A percentile compares a stretch with the other conserved stretches of the same genome.
Evolutionary conservation across 495 filamentous ascomycete species (phyloP).

Genomic region (Podospora bellae-mahoneyi): DNA sequence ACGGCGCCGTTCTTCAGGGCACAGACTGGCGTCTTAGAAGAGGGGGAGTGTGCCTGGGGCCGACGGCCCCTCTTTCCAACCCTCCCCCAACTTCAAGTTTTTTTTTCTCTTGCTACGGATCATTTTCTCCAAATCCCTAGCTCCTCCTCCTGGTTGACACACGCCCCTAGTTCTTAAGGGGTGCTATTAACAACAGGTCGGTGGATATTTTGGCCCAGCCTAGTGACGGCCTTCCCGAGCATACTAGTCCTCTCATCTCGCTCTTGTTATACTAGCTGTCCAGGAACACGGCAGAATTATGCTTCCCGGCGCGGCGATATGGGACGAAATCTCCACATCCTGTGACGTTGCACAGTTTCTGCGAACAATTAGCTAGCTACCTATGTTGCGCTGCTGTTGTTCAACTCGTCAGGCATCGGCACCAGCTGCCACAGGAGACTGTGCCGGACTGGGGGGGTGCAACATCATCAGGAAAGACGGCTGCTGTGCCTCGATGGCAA

Average conservation of each 20-base stretch:
- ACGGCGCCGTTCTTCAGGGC: conserved; percentile 11
- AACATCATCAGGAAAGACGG: conserved; percentile 34
- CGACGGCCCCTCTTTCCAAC: conserved; percentile 32
- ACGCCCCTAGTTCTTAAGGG: background rate
- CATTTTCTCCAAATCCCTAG: conserved; percentile 15
- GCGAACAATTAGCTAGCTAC: conserved; percentile 22
- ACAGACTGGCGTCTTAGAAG: background rate
- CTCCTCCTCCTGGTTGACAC: background rate
- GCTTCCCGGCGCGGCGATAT: background rate
- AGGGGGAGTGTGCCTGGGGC: conserved; percentile 21
- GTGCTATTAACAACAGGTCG: background rate
- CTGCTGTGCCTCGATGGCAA: conserved; percentile 24
- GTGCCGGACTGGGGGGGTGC: conserved; percentile 18
- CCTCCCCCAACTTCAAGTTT: conserved; percentile 12
- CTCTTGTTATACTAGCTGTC: conserved; percentile 6
- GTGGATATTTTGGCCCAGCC: background rate
- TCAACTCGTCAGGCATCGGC: conserved; percentile 19
- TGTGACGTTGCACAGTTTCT: conserved; percentile 18
- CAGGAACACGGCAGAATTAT: conserved; percentile 7
- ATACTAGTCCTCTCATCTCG: conserved; percentile 21
- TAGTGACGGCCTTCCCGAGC: conserved; percentile 1
- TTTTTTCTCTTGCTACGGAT: conserved; percentile 7
- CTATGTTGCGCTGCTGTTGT: conserved; percentile 11
- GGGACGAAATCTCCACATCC: conserved; percentile 9
- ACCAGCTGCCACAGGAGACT: conserved; percentile 14